Evolutionary conservation across 225 moss, liverwort and hornwort genomes (phyloP).

Genomic region (Pleurozium schreberi): DNA sequence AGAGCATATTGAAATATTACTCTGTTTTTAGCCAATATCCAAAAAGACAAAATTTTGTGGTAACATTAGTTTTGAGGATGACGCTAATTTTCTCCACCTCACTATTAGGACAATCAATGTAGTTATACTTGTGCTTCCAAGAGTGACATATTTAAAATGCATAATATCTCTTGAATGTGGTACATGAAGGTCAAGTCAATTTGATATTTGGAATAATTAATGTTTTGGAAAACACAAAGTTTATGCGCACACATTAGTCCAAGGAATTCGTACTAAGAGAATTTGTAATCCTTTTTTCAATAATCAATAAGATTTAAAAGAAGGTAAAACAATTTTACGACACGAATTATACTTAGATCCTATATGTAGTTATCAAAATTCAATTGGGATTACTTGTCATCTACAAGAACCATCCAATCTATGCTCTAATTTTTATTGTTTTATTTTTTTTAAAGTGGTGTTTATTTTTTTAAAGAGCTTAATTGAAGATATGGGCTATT

Average conservation of each 20-base stretch:
- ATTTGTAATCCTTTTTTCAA: background rate
- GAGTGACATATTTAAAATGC: background rate
- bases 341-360: background rate
- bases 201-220: background rate
- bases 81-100: background rate
- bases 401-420: background rate
- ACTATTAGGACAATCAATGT: background rate
- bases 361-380: too few relatives aligned
- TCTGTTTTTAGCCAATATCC: background rate
- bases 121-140: background rate
- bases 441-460: too few relatives aligned
- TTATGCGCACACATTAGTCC: accelerated
- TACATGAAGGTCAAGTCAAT: accelerated
- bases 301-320: background rate
- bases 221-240: too few relatives aligned
- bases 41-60: background rate
- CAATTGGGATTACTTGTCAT: background rate
- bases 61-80: background rate
- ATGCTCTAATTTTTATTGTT: background rate
- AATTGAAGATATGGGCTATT: background rate
- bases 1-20: background rate
- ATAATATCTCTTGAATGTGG: background rate
- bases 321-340: background rate
- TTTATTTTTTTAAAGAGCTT: background rate
- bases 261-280: accelerated